phyloP scores from a whole-genome alignment of 2,329 filamentous ascomycete species.

The Biscogniauxia marginata region DNA sequence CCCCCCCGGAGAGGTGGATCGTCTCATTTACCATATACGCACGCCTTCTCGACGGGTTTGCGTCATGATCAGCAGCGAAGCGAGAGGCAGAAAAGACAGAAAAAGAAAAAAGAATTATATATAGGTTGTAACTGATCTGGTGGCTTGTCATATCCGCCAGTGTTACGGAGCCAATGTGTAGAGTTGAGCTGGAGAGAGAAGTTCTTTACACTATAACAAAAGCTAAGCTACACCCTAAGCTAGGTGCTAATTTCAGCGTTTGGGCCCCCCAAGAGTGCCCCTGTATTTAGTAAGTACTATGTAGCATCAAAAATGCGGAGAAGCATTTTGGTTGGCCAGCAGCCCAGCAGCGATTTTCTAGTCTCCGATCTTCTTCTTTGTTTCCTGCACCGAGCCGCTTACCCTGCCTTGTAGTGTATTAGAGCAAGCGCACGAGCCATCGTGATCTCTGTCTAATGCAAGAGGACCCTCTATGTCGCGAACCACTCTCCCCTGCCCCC shows the following conservation, averaged over 20 bases:
- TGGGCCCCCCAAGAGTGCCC: neutral
- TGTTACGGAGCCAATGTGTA: too few relatives aligned
- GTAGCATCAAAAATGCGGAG: neutral
- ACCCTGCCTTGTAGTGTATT: neutral
- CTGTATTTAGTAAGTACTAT: neutral
- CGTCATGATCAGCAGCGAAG: conserved; percentile 15
- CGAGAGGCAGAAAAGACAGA: neutral
- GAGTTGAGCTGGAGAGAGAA: too few relatives aligned
- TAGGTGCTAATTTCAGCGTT: neutral
- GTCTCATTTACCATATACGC: conserved; percentile 6
- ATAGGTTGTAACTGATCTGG: too few relatives aligned
- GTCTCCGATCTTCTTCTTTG: neutral
- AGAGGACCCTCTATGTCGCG: neutral
- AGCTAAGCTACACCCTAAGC: too few relatives aligned
- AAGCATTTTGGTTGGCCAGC: neutral
- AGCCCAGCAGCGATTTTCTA: neutral
- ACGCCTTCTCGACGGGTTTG: neutral
- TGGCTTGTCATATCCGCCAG: too few relatives aligned
- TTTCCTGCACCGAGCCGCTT: neutral
- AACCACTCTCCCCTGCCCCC: neutral
- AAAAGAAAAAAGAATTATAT: neutral
- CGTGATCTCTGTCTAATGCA: neutral
- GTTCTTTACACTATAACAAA: too few relatives aligned
- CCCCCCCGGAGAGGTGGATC: conserved; percentile 5
- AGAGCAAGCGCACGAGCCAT: neutral